phyloP scores from a whole-genome alignment of 192 early-diverging fungal species.

The Podochytrium sp. region DNA sequence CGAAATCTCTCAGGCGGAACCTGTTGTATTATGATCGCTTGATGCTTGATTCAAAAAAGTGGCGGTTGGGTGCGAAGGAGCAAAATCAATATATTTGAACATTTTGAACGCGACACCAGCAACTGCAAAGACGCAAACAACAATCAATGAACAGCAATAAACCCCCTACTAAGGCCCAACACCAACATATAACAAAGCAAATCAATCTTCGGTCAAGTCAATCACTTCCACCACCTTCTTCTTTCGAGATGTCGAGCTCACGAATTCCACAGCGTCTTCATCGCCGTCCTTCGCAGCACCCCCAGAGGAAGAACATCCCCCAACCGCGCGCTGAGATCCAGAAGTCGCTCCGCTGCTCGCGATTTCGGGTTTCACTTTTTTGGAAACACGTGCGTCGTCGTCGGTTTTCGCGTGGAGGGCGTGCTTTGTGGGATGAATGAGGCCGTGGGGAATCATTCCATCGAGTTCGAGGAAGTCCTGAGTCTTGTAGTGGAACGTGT shows the following conservation, averaged over 20 bases:
- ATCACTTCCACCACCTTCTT: background rate
- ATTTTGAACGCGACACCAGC: too few relatives aligned
- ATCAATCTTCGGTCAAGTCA: slow-evolving; percentile 1
- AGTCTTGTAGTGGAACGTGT: slow-evolving; percentile 20
- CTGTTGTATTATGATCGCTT: background rate
- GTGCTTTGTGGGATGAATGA: too few relatives aligned
- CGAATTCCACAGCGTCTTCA: background rate
- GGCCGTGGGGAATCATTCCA: background rate
- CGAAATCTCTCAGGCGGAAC: background rate
- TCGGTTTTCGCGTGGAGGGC: background rate
- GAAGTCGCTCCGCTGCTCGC: background rate
- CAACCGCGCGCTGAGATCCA: too few relatives aligned
- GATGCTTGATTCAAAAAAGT: background rate
- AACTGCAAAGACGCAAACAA: too few relatives aligned
- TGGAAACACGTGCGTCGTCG: background rate
- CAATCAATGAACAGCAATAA: too few relatives aligned
- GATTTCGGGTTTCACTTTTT: background rate
- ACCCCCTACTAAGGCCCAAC: too few relatives aligned
- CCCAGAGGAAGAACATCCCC: too few relatives aligned
- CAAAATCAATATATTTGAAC: too few relatives aligned
- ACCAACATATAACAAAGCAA: too few relatives aligned
- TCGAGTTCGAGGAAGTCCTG: slow-evolving; percentile 5
- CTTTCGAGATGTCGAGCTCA: background rate
- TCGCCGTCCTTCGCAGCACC: background rate
- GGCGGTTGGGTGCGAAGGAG: too few relatives aligned